Evolutionary conservation across 148 eudicot genomes (phyloP).

Genomic region (Amaranthus palmeri): DNA sequence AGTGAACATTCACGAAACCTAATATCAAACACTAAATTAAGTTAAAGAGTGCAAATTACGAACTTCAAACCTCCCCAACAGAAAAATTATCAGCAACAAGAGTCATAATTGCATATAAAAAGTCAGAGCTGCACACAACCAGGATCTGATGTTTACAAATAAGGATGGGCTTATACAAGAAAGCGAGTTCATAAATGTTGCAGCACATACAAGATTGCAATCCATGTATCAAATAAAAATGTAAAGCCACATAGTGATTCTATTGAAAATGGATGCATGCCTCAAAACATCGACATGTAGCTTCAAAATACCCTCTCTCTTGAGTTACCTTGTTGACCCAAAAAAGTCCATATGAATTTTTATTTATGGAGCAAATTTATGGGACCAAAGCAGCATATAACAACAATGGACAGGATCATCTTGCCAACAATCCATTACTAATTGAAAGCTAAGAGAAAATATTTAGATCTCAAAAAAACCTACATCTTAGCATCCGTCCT

Average conservation of each 20-base stretch:
- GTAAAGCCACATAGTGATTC: neutral
- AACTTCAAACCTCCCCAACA: neutral
- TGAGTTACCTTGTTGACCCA: no score
- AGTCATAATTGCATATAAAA: neutral
- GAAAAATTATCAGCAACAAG: neutral
- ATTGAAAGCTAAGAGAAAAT: conserved; percentile 1
- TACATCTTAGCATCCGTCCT: neutral
- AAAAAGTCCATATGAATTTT: no score
- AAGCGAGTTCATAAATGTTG: no score
- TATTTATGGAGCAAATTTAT: neutral
- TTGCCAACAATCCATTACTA: neutral
- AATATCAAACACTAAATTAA: no score
- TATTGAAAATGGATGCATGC: neutral
- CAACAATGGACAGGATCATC: neutral
- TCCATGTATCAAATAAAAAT: no score
- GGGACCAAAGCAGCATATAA: neutral
- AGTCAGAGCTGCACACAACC: no score
- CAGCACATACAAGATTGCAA: no score
- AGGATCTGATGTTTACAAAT: no score
- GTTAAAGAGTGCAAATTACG: neutral
- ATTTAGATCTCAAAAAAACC: neutral
- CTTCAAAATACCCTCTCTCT: no score
- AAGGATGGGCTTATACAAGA: no score
- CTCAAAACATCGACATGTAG: neutral
- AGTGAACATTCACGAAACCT: neutral